Percentiles rank a stretch among this genome's conserved stretches.
Evolutionary conservation across 257 asterid species (phyloP).

Genomic region (Linderniella brevidens): DNA sequence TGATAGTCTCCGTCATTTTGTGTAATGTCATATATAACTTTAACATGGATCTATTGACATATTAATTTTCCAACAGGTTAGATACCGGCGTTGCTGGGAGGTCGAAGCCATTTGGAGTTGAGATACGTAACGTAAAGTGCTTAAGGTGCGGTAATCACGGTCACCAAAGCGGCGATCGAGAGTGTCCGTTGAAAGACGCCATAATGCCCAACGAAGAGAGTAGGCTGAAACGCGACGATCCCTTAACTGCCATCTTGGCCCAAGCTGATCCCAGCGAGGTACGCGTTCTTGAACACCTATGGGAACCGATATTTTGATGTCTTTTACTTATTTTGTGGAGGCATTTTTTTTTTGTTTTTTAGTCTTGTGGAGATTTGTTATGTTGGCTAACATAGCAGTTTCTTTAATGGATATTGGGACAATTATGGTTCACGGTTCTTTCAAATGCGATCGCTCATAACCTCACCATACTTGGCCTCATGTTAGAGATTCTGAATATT

Average conservation of each 20-base stretch:
- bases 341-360: too few species aligned
- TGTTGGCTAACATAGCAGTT: too few species aligned
- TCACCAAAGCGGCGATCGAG: slow-evolving; percentile 99
- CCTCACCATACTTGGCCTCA: too few species aligned
- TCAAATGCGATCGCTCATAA: too few species aligned
- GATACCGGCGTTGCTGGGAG: slow-evolving; percentile 89
- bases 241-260: slow-evolving; percentile 75
- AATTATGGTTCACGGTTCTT: too few species aligned
- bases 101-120: slow-evolving; percentile 87
- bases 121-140: slow-evolving; percentile 96
- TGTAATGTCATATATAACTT: too few species aligned
- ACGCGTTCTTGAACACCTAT: background rate
- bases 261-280: slow-evolving; percentile 81
- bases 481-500: too few species aligned
- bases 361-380: too few species aligned
- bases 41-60: too few species aligned
- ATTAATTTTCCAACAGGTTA: slow-evolving; percentile 31
- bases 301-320: background rate
- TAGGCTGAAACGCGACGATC: slow-evolving; percentile 88
- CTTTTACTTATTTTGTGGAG: too few species aligned
- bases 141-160: slow-evolving; percentile 82
- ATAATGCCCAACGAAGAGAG: slow-evolving; percentile 88
- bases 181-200: slow-evolving; percentile 86
- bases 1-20: too few species aligned
- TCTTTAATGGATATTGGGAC: too few species aligned